Evolutionary conservation across 257 asterid genomes (phyloP).

Genomic region (Solanum clarkiae): DNA sequence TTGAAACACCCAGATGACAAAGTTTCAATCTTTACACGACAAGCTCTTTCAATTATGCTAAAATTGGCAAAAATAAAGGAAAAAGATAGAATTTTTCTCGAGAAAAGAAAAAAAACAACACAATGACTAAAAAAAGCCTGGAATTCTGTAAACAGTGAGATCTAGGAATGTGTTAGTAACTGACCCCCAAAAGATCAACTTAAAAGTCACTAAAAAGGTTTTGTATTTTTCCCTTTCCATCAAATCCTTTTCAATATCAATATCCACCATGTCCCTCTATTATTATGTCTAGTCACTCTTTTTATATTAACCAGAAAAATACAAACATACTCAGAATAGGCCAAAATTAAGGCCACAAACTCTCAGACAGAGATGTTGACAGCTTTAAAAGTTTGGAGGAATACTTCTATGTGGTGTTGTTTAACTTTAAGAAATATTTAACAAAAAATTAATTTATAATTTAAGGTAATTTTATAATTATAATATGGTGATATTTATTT

Average conservation of each 20-base stretch:
- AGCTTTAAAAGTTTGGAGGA: conserved; percentile 8
- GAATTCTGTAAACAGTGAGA: conserved; percentile 53
- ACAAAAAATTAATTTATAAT: too few species aligned
- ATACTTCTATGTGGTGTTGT: too few species aligned
- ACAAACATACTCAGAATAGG: conserved; percentile 44
- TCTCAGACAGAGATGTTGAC: conserved; percentile 58
- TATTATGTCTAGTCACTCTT: conserved; percentile 6
- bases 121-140: conserved; percentile 5
- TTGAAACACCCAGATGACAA: conserved; percentile 23
- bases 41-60: not conserved
- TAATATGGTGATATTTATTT: too few species aligned
- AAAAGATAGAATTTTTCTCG: conserved; percentile 26
- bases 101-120: conserved; percentile 3
- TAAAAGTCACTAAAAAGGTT: not conserved
- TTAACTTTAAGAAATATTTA: too few species aligned
- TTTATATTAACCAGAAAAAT: conserved; percentile 22
- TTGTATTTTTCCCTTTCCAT: not conserved
- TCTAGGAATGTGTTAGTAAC: conserved; percentile 35
- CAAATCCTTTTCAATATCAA: conserved; percentile 15
- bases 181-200: conserved; percentile 25
- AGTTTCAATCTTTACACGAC: conserved; percentile 18
- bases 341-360: conserved; percentile 58
- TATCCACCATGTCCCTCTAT: conserved; percentile 6
- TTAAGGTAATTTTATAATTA: too few species aligned
- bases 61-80: not conserved